phyloP scores from a whole-genome alignment of 2,329 filamentous ascomycete genomes.

The Parasarocladium wereldwijsianum region DNA sequence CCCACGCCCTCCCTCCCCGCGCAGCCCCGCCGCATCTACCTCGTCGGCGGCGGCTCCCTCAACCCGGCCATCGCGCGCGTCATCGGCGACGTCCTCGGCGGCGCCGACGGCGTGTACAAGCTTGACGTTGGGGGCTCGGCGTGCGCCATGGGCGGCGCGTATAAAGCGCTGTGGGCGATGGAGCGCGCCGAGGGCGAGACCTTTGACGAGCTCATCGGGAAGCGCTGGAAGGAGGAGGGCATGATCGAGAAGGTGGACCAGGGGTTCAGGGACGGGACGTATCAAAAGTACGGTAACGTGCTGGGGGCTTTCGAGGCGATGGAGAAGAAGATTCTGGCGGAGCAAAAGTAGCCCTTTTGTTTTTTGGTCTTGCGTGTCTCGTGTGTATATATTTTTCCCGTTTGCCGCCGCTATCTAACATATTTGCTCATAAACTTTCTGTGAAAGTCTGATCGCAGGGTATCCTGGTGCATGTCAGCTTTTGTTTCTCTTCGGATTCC shows the following conservation, averaged over 20 bases:
- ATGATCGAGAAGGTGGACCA: slow-evolving; percentile 72
- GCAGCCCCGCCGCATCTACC: slow-evolving; percentile 80
- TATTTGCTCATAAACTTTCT: slow-evolving; percentile 83
- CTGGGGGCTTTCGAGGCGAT: slow-evolving; percentile 63
- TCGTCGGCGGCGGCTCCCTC: slow-evolving; percentile 81
- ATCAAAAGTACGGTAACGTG: slow-evolving; percentile 63
- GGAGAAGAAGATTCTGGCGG: slow-evolving; percentile 48
- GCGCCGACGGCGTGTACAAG: slow-evolving; percentile 78
- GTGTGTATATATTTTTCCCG: neutral
- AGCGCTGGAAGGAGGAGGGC: slow-evolving; percentile 71
- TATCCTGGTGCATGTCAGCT: slow-evolving; percentile 38
- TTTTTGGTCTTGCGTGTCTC: no score
- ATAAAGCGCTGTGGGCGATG: slow-evolving; percentile 89
- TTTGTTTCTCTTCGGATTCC: slow-evolving; percentile 7
- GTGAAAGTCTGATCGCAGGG: slow-evolving; percentile 91
- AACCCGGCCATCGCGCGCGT: slow-evolving; percentile 82
- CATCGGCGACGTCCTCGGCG: slow-evolving; percentile 77
- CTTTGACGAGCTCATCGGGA: slow-evolving; percentile 78
- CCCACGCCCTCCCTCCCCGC: slow-evolving; percentile 46
- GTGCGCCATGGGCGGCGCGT: slow-evolving; percentile 83
- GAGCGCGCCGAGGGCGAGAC: slow-evolving; percentile 55
- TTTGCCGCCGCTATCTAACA: slow-evolving; percentile 26
- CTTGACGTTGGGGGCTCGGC: slow-evolving; percentile 92
- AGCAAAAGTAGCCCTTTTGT: slow-evolving; percentile 14
- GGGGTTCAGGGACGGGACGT: slow-evolving; percentile 63